These are phyloP conservation scores for Solanum tarapatanum DNA, from an alignment of 257 asterid species.

Conservation along the genomic window DNA sequence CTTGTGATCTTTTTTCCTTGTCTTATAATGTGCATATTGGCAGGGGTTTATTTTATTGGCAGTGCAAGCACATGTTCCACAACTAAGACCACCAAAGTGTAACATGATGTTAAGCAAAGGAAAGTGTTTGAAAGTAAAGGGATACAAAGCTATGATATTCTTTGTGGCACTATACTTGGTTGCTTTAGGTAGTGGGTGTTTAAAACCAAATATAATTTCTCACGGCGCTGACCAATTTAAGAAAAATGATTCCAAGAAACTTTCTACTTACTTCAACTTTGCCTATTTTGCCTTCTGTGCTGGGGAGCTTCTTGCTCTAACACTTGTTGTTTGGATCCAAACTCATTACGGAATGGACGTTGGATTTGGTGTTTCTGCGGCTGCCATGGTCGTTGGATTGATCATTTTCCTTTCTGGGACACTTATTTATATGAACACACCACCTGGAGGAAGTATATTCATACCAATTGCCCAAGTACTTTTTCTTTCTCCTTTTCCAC, in stretches of 20 bases:
- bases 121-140: constrained; percentile 33
- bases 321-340: constrained; percentile 59
- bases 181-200: constrained; percentile 65
- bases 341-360: constrained; percentile 67
- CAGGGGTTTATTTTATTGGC: constrained; percentile 56
- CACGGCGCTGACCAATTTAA: constrained; percentile 67
- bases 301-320: constrained; percentile 63
- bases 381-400: constrained; percentile 53
- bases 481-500: not conserved
- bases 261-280: constrained; percentile 63
- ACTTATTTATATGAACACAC: constrained; percentile 26
- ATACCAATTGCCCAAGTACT: constrained; percentile 56
- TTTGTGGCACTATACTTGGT: constrained; percentile 54
- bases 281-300: constrained; percentile 67
- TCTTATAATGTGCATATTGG: not conserved
- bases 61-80: constrained; percentile 45
- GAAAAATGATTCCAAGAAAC: constrained; percentile 19
- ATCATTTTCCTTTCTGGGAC: constrained; percentile 47
- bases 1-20: not conserved
- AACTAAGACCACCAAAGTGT: constrained; percentile 43
- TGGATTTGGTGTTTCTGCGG: constrained; percentile 66
- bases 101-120: not conserved
- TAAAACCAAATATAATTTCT: constrained; percentile 66
- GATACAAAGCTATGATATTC: constrained; percentile 49
- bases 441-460: constrained; percentile 53